Conservation (phyloP, 2,329 filamentous ascomycete species). For the Fusarium buharicum region DNA sequence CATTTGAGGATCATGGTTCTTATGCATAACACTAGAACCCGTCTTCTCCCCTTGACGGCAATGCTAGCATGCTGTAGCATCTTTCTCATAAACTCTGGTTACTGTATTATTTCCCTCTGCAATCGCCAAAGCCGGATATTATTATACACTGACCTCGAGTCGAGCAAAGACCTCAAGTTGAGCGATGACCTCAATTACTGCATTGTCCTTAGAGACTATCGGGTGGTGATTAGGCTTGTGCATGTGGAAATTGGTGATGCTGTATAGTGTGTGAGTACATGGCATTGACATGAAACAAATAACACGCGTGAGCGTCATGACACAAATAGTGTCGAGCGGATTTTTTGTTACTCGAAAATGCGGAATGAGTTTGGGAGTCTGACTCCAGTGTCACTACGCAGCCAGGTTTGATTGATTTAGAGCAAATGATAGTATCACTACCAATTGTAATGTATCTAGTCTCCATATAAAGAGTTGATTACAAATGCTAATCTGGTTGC, state of each 20-base stretch:
- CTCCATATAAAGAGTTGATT: too few relatives aligned
- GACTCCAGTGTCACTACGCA: not conserved
- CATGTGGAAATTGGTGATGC: not conserved
- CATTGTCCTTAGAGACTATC: not conserved
- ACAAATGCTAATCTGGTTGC: too few relatives aligned
- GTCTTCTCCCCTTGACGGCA: constrained; percentile 3
- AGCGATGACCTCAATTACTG: not conserved
- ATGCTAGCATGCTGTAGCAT: constrained; percentile 5
- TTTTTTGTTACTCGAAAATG: not conserved
- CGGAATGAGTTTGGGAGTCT: not conserved
- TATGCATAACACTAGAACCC: constrained; percentile 2
- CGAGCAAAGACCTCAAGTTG: not conserved
- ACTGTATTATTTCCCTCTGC: not conserved
- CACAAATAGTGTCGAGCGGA: not conserved
- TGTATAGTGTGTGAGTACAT: constrained; percentile 1
- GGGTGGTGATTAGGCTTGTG: not conserved
- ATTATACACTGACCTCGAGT: too few relatives aligned
- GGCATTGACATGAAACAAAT: not conserved
- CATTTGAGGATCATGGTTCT: not conserved
- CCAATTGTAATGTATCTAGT: too few relatives aligned
- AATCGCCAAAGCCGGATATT: not conserved
- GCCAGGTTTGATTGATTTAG: not conserved
- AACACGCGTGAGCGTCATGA: not conserved
- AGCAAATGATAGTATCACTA: too few relatives aligned
- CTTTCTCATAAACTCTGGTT: not conserved